Conservation (phyloP, 306 rosid genomes). For the Pterocarpus santalinus region DNA sequence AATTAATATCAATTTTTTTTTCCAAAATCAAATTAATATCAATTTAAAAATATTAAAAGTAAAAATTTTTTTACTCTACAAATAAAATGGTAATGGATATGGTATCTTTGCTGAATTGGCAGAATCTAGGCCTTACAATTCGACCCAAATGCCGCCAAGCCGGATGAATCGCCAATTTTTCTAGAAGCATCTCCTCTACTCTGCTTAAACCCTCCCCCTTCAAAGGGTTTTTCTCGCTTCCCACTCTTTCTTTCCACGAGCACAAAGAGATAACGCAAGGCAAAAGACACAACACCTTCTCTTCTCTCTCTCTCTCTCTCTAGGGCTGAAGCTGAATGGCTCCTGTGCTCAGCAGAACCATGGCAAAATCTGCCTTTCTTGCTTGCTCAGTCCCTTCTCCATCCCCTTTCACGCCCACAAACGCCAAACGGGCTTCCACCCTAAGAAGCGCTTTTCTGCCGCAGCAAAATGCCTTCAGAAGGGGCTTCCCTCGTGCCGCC, state of each 20-base stretch:
- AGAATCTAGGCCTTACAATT: slow-evolving; percentile 36
- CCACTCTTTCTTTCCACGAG: neutral
- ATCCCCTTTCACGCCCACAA: slow-evolving; percentile 54
- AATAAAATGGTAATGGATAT: neutral
- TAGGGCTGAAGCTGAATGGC: slow-evolving; percentile 58
- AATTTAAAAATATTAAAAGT: too few species aligned
- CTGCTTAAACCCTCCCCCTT: slow-evolving; percentile 45
- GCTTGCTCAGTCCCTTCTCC: slow-evolving; percentile 68
- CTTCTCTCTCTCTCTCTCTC: neutral
- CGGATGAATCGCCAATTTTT: neutral
- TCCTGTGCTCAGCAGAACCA: slow-evolving; percentile 78
- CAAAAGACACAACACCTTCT: neutral
- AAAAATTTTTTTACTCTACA: too few species aligned
- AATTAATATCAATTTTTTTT: too few species aligned
- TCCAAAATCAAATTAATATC: too few species aligned
- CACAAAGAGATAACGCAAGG: slow-evolving; percentile 17
- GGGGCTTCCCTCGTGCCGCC: slow-evolving; percentile 51
- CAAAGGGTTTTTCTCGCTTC: slow-evolving; percentile 5
- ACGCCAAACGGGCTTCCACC: slow-evolving; percentile 45
- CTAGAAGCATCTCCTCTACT: slow-evolving; percentile 50
- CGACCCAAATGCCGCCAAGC: slow-evolving; percentile 11
- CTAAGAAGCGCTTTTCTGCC: slow-evolving; percentile 68
- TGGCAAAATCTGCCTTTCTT: slow-evolving; percentile 61
- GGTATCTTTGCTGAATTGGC: slow-evolving; percentile 39
- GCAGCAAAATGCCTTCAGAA: slow-evolving; percentile 55